Evolutionary conservation across 208 protist genomes (phyloP).

Genomic region (Vickermania ingenoplastis): DNA sequence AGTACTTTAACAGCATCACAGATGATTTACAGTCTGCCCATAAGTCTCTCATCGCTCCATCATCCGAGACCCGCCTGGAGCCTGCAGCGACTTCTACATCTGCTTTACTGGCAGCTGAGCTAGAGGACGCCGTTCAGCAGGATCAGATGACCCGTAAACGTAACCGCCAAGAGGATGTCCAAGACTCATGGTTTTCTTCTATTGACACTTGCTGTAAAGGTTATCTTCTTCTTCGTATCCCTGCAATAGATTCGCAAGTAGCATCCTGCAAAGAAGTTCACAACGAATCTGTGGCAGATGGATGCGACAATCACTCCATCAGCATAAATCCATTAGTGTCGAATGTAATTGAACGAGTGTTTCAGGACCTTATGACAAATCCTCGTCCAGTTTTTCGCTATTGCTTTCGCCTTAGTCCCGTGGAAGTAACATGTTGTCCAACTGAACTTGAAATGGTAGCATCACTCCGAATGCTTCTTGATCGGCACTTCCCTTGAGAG

Average conservation of each 20-base stretch:
- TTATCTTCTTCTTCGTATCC: slow-evolving; percentile 15
- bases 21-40: slow-evolving; percentile 26
- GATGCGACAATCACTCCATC: too few species aligned
- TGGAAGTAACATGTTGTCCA: slow-evolving; percentile 76
- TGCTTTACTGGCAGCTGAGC: slow-evolving; percentile 18
- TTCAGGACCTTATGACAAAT: slow-evolving; percentile 41
- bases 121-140: slow-evolving; percentile 8
- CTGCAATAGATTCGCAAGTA: slow-evolving; percentile 8
- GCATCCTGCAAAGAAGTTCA: too few species aligned
- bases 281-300: too few species aligned
- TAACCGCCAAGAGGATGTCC: slow-evolving; percentile 1
- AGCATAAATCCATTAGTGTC: slow-evolving; percentile 61
- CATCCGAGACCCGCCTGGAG: too few species aligned
- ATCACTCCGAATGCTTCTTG: slow-evolving; percentile 35
- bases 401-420: slow-evolving; percentile 70
- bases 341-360: slow-evolving; percentile 59
- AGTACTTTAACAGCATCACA: slow-evolving; percentile 45
- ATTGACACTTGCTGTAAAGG: slow-evolving; percentile 15
- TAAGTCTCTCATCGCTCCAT: slow-evolving; percentile 10
- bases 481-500: slow-evolving; percentile 36
- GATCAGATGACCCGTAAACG: slow-evolving; percentile 17
- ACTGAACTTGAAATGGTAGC: slow-evolving; percentile 60
- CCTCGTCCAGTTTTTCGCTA: slow-evolving; percentile 50
- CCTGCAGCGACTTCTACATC: neutral
- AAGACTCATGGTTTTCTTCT: slow-evolving; percentile 5